Conservation (phyloP, 2,329 filamentous ascomycete species). For the Ascomycota sp. region DNA sequence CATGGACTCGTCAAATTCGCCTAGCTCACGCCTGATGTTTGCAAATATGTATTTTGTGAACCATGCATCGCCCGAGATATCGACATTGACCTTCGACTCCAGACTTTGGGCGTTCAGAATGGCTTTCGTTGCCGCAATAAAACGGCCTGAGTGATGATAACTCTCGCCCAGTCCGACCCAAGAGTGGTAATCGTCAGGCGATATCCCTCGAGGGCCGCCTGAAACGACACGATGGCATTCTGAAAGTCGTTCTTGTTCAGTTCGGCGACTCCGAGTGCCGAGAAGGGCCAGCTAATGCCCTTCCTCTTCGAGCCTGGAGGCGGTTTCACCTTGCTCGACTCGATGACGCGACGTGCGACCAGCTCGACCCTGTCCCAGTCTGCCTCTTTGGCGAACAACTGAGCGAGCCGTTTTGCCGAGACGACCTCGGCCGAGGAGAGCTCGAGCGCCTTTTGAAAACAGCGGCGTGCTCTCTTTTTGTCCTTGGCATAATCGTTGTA, state of each 20-base stretch:
- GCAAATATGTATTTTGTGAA: conserved; percentile 94
- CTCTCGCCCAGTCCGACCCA: conserved; percentile 96
- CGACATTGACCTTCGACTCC: conserved; percentile 35
- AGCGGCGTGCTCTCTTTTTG: conserved; percentile 67
- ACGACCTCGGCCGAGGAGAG: conserved; percentile 70
- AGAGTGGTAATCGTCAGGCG: conserved; percentile 76
- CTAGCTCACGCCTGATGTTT: conserved; percentile 81
- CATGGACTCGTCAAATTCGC: conserved; percentile 74
- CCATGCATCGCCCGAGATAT: conserved; percentile 52
- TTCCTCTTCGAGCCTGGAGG: conserved; percentile 84
- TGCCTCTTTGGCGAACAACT: conserved; percentile 67
- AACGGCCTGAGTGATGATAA: conserved; percentile 83
- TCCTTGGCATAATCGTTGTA: conserved; percentile 85
- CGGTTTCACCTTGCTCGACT: conserved; percentile 82
- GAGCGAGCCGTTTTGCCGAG: conserved; percentile 72
- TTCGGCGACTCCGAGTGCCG: conserved; percentile 81
- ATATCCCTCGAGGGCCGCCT: conserved; percentile 69
- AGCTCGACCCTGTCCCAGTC: conserved; percentile 97
- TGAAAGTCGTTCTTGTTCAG: conserved; percentile 84
- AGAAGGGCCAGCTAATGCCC: conserved; percentile 89
- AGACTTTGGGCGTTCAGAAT: conserved; percentile 69
- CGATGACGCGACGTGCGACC: conserved; percentile 72
- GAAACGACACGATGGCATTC: conserved; percentile 78
- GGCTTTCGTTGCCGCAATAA: conserved; percentile 83
- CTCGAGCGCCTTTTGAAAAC: conserved; percentile 92